Conservation (phyloP, 1,284 basidiomycete genomes). For the Pulveroboletus sp. region DNA sequence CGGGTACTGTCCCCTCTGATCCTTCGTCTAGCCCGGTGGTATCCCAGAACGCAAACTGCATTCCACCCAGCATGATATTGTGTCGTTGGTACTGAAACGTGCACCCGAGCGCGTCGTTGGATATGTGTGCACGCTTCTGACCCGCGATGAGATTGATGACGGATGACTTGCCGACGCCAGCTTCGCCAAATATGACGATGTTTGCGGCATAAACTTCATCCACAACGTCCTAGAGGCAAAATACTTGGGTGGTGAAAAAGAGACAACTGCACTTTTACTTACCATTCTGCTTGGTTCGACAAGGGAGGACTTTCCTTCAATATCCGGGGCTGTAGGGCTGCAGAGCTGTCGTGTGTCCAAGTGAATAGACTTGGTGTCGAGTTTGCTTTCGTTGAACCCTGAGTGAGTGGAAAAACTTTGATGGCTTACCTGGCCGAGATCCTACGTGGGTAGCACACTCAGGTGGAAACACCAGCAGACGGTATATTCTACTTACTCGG, state of each 20-base stretch:
- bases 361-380: neutral
- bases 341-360: no score
- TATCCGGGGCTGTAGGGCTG: neutral
- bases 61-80: neutral
- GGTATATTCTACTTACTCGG: neutral
- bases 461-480: neutral
- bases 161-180: conserved; percentile 11
- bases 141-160: conserved; percentile 12
- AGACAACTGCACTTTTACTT: neutral
- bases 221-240: neutral
- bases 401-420: neutral
- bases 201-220: neutral
- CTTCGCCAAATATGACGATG: conserved; percentile 11
- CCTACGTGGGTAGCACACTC: neutral
- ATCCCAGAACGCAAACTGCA: conserved; percentile 1
- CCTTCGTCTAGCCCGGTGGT: conserved; percentile 10
- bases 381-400: neutral
- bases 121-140: neutral
- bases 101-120: conserved; percentile 4
- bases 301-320: neutral
- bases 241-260: neutral
- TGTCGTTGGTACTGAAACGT: conserved; percentile 4
- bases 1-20: conserved; percentile 13
- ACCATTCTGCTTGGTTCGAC: neutral
- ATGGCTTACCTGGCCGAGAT: neutral